Evolutionary conservation across 768 basidiomycete species (phyloP).

Genomic region (Pulveroboletus sp.): DNA sequence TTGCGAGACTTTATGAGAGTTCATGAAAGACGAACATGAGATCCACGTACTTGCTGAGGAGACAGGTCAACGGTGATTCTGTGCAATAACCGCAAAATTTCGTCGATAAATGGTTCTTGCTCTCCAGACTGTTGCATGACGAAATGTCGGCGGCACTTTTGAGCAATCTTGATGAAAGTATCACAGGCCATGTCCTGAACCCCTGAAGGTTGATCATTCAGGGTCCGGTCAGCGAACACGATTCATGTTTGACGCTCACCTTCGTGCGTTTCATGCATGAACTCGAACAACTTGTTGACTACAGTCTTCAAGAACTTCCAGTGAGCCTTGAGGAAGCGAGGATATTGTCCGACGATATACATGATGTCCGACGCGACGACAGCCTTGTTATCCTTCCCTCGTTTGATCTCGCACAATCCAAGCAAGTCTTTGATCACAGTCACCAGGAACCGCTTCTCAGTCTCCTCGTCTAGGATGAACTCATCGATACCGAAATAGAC

Average conservation of each 20-base stretch:
- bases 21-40: neutral
- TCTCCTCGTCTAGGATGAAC: constrained; percentile 79
- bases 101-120: constrained; percentile 96
- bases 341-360: constrained; percentile 99
- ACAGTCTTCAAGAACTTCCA: constrained; percentile 99
- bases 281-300: constrained; percentile 99
- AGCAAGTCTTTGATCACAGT: constrained; percentile 98
- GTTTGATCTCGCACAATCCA: constrained; percentile 97
- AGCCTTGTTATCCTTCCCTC: constrained; percentile 99
- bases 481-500: neutral
- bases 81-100: constrained; percentile 88
- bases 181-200: constrained; percentile 99
- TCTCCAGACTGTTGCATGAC: constrained; percentile 99
- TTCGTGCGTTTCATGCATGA: constrained; percentile 99
- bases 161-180: constrained; percentile 99
- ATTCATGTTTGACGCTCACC: constrained; percentile 39
- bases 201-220: constrained; percentile 43
- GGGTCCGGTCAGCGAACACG: constrained; percentile 3
- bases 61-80: constrained; percentile 93
- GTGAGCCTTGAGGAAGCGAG: constrained; percentile 98
- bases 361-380: constrained; percentile 95
- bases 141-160: constrained; percentile 97
- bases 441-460: constrained; percentile 97
- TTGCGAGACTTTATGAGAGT: constrained; percentile 19
- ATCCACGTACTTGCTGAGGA: constrained; percentile 64